Percentiles rank a stretch among this genome's conserved stretches.
phyloP scores from a whole-genome alignment of 805 yeast species.

The Yarrowia alimentaria region DNA sequence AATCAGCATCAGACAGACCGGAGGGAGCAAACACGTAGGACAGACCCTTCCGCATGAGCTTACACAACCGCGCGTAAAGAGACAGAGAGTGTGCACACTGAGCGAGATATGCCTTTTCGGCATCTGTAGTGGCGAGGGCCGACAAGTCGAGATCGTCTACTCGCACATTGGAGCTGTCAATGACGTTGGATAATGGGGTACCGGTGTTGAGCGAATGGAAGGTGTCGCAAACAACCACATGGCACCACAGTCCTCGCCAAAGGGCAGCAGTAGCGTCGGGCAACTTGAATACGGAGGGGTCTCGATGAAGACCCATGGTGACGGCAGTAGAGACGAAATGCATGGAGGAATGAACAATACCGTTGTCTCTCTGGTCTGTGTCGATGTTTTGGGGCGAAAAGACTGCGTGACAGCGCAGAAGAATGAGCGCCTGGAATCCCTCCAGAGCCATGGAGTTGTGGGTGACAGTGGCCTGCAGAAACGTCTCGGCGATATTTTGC shows the following conservation, averaged over 20 bases:
- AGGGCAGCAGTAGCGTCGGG: slow-evolving; percentile 4
- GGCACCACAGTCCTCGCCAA: slow-evolving; percentile 15
- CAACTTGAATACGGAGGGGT: slow-evolving; percentile 11
- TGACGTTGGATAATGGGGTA: slow-evolving; percentile 5
- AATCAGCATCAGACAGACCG: slow-evolving; percentile 2
- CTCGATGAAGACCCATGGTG: slow-evolving; percentile 15
- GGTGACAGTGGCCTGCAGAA: slow-evolving; percentile 4
- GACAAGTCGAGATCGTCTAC: slow-evolving; percentile 5
- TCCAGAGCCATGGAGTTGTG: slow-evolving; percentile 20
- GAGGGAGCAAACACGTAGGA: slow-evolving; percentile 1
- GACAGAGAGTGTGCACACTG: slow-evolving; percentile 12
- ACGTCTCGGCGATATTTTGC: slow-evolving; percentile 15
- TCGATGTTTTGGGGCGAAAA: slow-evolving; percentile 15
- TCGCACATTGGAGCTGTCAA: slow-evolving; percentile 8
- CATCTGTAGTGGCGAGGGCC: slow-evolving; percentile 4
- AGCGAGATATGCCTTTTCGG: slow-evolving; percentile 4
- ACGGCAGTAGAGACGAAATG: not conserved
- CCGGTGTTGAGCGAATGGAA: slow-evolving; percentile 15
- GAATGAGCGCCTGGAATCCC: slow-evolving; percentile 9
- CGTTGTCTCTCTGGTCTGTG: slow-evolving; percentile 20
- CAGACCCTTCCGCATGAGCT: slow-evolving; percentile 11
- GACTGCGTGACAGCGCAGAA: slow-evolving; percentile 13
- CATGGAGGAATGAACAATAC: slow-evolving; percentile 18
- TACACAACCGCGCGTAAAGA: not conserved
- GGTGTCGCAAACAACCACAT: slow-evolving; percentile 6